Base-by-base conservation (phyloP, 371 early-diverging fungal species). In the Circinella umbellata region DNA sequence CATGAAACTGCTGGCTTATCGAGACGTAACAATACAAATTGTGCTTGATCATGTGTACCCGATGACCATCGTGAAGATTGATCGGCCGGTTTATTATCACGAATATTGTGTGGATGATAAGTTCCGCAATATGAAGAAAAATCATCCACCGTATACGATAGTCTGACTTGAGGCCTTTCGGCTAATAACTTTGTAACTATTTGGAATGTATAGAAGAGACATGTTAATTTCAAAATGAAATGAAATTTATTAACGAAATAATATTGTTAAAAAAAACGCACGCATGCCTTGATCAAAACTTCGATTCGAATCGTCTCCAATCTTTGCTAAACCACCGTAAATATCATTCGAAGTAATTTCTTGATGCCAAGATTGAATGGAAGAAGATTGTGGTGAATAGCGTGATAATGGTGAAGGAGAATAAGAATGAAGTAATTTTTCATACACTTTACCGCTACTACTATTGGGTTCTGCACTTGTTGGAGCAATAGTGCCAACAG, bases 41-140 rank as follows among this genome's bases (percentile, higher is more conserved):
- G 97, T 68, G 82, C 75, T 71, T 93, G 96, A 76, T 93, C 91
- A 76, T 94, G 92, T n/a, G 85, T 82, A 18, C 86, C 91, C 36
- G 89, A 88, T 39, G 94, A 92, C 97, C 97, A 97, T 38, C 97
- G 85, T 47, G 94, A 94, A 3, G 86, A 79, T 70, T 91, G 90
- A 75, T 97, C 95, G 34, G 80, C 76, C 5, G 96, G 95, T 27
- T 89, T 88, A 73, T 93, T 86, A 15, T 86, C 82, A 73, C 84
- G 79, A 71, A 97, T 92, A 71, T 95, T 88, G 63, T 83, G 80
- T 57, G 97, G 95, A 64, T 90, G 88, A 73, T 93, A 96, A 34
- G 78, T 75, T 0, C 94, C 89, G 0, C 94, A 90, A 71, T 92
- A 90, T 20, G 92, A 90, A 0, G 94, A 94, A 74, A 80, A 91